These are phyloP conservation scores for Phalaenopsis aphrodite DNA, from an alignment of 106 monocot species.

Conservation along the genomic window DNA sequence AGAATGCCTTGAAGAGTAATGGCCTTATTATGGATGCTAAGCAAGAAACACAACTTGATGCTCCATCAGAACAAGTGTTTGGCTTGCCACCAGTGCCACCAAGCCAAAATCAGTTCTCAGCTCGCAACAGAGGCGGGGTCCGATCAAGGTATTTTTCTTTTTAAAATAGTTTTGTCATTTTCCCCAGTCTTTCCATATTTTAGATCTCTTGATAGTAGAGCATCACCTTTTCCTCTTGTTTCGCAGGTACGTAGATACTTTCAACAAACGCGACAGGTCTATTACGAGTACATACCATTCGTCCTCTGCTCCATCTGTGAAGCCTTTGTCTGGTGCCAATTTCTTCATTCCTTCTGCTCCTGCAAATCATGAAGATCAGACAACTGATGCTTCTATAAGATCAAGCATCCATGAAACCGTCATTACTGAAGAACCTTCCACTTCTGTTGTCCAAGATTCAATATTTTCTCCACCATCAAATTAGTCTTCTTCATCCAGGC, in stretches of 20 bases:
- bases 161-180: neutral
- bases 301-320: conserved; percentile 52
- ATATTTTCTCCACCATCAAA: conserved; percentile 4
- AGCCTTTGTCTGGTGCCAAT: conserved; percentile 46
- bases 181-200: neutral
- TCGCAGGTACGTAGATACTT: conserved; percentile 89
- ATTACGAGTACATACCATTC: conserved; percentile 35
- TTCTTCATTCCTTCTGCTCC: conserved; percentile 72
- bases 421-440: conserved; percentile 16
- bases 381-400: conserved; percentile 7
- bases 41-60: conserved; percentile 24
- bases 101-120: conserved; percentile 78
- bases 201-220: neutral
- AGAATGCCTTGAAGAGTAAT: conserved; percentile 26
- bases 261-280: conserved; percentile 59
- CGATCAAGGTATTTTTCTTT: conserved; percentile 57
- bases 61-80: conserved; percentile 23
- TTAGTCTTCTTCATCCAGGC: conserved; percentile 35
- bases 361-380: conserved; percentile 18
- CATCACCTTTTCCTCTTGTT: neutral
- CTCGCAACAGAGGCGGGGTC: conserved; percentile 67
- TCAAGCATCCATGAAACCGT: neutral
- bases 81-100: conserved; percentile 80
- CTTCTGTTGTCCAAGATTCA: conserved; percentile 17
- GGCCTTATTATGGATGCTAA: conserved; percentile 24